phyloP scores from a whole-genome alignment of 2,329 filamentous ascomycete genomes.

The Alternaria sp. region DNA sequence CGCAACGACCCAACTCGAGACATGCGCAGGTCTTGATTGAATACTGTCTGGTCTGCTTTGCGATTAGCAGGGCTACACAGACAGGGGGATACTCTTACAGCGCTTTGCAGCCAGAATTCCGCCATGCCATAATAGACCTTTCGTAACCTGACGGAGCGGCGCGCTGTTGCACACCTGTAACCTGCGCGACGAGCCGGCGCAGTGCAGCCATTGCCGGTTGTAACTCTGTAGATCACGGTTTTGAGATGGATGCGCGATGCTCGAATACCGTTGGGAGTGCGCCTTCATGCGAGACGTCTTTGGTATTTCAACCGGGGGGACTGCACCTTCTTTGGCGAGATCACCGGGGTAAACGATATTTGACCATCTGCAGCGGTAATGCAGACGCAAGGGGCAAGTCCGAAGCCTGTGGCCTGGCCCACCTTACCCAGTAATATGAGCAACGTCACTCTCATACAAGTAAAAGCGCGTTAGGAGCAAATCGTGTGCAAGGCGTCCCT shows the following conservation, averaged over 20 bases:
- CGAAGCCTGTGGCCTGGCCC: slow-evolving; percentile 16
- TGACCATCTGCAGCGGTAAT: slow-evolving; percentile 23
- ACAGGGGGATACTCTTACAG: slow-evolving; percentile 33
- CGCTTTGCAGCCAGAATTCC: slow-evolving; percentile 21
- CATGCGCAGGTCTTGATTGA: slow-evolving; percentile 35
- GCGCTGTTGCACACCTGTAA: slow-evolving; percentile 33
- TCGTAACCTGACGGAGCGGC: slow-evolving; percentile 25
- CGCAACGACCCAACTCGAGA: slow-evolving; percentile 19
- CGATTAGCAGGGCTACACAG: slow-evolving; percentile 41
- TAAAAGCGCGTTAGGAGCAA: slow-evolving; percentile 19
- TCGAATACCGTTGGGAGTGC: slow-evolving; percentile 16
- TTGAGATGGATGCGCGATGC: slow-evolving; percentile 22
- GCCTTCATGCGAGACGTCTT: slow-evolving; percentile 16
- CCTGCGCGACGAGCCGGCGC: slow-evolving; percentile 29
- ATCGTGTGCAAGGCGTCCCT: slow-evolving; percentile 1
- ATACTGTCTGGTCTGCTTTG: slow-evolving; percentile 38
- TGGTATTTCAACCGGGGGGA: slow-evolving; percentile 23
- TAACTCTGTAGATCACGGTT: slow-evolving; percentile 7
- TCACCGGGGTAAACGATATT: background rate
- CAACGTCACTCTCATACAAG: slow-evolving; percentile 24
- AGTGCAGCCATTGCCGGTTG: slow-evolving; percentile 28
- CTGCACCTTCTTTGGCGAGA: slow-evolving; percentile 1
- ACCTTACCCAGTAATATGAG: slow-evolving; percentile 12
- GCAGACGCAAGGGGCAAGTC: slow-evolving; percentile 34
- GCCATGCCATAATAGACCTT: slow-evolving; percentile 23